A percentile compares a stretch with the other conserved stretches of the same genome.
Conservation (phyloP, 1,284 basidiomycete species). For the Somion occarium region DNA sequence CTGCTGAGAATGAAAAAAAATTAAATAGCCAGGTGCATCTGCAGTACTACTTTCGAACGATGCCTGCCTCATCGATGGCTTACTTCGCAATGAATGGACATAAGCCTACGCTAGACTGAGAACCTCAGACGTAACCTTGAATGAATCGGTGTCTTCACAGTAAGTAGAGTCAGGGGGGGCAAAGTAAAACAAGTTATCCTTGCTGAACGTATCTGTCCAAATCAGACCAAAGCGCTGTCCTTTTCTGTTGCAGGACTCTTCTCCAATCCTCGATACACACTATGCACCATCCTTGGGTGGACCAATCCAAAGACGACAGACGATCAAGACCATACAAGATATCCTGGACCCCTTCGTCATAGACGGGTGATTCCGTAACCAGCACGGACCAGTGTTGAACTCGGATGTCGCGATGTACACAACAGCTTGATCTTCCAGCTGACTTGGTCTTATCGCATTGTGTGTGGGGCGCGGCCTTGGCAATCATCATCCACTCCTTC, state of each 20-base stretch:
- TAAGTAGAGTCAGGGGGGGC: too few species aligned
- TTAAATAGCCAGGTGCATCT: too few species aligned
- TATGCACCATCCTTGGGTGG: not conserved
- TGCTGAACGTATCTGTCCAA: too few species aligned
- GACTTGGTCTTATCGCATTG: not conserved
- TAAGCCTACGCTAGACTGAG: too few species aligned
- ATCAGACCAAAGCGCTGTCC: not conserved
- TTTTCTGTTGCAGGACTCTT: not conserved
- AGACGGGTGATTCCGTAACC: not conserved
- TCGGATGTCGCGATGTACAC: not conserved
- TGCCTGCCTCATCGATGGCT: too few species aligned
- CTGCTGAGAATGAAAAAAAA: too few species aligned
- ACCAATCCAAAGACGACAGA: not conserved
- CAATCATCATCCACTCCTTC: not conserved
- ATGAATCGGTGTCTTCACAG: too few species aligned
- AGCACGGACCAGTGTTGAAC: not conserved
- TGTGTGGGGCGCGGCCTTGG: not conserved
- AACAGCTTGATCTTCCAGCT: not conserved
- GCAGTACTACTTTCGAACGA: too few species aligned
- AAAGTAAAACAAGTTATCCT: too few species aligned
- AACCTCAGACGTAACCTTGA: too few species aligned
- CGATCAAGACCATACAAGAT: not conserved
- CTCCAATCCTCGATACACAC: not conserved
- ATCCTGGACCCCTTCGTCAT: not conserved
- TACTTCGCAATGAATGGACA: too few species aligned